Evolutionary conservation across 257 asterid species (phyloP).

Genomic region (Lycium ferocissimum): DNA sequence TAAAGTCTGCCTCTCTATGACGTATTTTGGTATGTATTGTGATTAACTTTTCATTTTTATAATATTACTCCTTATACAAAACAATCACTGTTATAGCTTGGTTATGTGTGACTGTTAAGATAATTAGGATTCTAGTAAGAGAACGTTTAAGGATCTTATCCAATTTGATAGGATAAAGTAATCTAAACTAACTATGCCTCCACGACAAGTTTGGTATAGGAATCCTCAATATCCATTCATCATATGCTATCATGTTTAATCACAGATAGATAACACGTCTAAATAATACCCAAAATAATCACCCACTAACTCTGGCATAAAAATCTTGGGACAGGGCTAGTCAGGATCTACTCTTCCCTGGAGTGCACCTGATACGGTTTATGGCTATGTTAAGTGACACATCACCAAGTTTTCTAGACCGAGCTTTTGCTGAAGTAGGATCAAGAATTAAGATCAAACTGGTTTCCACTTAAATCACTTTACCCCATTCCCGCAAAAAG

Average conservation of each 20-base stretch:
- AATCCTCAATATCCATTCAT: background rate
- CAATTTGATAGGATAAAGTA: background rate
- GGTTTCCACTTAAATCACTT: background rate
- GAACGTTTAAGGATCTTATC: background rate
- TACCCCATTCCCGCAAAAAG: background rate
- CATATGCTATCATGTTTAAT: conserved; percentile 8
- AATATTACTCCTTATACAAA: background rate
- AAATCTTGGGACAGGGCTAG: background rate
- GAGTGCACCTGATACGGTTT: conserved; percentile 4
- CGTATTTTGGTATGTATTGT: background rate
- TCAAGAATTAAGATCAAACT: background rate
- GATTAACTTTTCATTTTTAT: background rate
- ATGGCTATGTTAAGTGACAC: background rate
- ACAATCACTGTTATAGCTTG: conserved; percentile 6
- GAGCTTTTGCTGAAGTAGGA: background rate
- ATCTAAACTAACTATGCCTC: background rate
- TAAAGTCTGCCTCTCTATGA: background rate
- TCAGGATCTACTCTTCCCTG: background rate
- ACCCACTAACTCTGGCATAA: background rate
- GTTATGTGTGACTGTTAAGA: background rate
- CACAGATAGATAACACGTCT: background rate
- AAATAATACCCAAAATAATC: background rate
- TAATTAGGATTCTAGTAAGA: background rate
- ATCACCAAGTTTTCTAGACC: background rate
- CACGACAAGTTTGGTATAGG: background rate